Conservation (phyloP, 2,329 filamentous ascomycete species). For the Ophiostoma sp. region DNA sequence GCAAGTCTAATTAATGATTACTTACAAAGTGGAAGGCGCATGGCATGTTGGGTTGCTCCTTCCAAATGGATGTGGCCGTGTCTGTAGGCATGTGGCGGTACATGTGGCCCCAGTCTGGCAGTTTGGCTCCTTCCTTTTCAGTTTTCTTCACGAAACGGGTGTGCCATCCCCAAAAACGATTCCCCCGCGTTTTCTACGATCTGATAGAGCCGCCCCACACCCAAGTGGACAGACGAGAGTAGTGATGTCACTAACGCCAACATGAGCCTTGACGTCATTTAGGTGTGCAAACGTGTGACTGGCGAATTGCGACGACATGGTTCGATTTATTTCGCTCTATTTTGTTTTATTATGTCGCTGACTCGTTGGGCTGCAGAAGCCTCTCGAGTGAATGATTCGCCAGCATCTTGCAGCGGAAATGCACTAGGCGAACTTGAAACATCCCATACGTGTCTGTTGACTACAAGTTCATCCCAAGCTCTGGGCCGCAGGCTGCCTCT, state of each 20-base stretch:
- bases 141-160: not conserved
- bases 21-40: not conserved
- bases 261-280: slow-evolving; percentile 7
- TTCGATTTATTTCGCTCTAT: not conserved
- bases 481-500: not conserved
- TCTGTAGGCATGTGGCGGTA: not conserved
- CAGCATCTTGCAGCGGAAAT: not conserved
- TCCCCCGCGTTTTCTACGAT: not conserved
- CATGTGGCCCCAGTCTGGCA: not conserved
- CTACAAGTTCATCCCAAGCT: slow-evolving; percentile 4
- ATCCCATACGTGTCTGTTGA: not conserved
- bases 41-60: not conserved
- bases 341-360: not conserved
- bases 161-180: not conserved
- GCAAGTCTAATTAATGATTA: too few relatives aligned
- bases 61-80: not conserved
- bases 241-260: slow-evolving; percentile 7
- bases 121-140: not conserved
- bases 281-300: not conserved
- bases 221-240: not conserved
- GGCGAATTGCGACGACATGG: not conserved
- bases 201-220: not conserved
- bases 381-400: not conserved
- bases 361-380: not conserved
- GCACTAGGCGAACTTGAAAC: not conserved